Percentiles rank a stretch among this genome's conserved stretches.
Evolutionary conservation across 2,329 filamentous ascomycete species (phyloP).

Genomic region (Talaromyces funiculosus): DNA sequence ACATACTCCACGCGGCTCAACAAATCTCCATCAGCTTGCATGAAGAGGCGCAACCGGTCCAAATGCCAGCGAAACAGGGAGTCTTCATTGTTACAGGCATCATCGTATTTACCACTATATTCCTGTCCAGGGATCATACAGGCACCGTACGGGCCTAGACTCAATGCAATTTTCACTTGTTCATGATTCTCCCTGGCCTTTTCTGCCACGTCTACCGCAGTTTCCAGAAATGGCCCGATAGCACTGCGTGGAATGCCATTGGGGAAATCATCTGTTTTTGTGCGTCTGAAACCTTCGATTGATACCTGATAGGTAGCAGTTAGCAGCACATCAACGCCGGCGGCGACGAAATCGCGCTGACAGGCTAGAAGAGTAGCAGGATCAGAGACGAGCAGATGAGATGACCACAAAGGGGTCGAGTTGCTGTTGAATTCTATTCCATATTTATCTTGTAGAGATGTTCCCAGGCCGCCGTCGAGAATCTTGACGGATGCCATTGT

Average conservation of each 20-base stretch:
- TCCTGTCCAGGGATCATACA: slow-evolving; percentile 62
- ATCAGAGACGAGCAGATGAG: slow-evolving; percentile 56
- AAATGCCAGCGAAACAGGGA: slow-evolving; percentile 54
- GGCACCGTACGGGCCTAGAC: slow-evolving; percentile 62
- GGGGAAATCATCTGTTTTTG: slow-evolving; percentile 29
- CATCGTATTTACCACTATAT: slow-evolving; percentile 58
- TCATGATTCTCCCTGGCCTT: neutral
- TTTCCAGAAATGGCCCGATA: neutral
- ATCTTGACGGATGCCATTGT: slow-evolving; percentile 25
- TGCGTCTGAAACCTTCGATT: slow-evolving; percentile 50
- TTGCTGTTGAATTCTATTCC: slow-evolving; percentile 38
- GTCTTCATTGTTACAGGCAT: slow-evolving; percentile 39
- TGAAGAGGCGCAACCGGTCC: slow-evolving; percentile 50
- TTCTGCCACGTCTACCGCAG: neutral
- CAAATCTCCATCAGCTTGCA: slow-evolving; percentile 32
- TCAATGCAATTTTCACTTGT: slow-evolving; percentile 43
- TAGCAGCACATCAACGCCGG: slow-evolving; percentile 58
- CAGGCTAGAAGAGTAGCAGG: slow-evolving; percentile 49
- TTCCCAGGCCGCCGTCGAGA: slow-evolving; percentile 64
- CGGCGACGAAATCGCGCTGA: slow-evolving; percentile 51
- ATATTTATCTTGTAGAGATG: slow-evolving; percentile 53
- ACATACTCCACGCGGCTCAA: slow-evolving; percentile 47
- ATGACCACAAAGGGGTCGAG: slow-evolving; percentile 61
- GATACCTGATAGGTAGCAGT: slow-evolving; percentile 65
- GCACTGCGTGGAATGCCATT: neutral